A percentile compares a stretch with the other conserved stretches of the same genome.
phyloP scores from a whole-genome alignment of 2,329 filamentous ascomycete genomes.

The Penicillium sp. region DNA sequence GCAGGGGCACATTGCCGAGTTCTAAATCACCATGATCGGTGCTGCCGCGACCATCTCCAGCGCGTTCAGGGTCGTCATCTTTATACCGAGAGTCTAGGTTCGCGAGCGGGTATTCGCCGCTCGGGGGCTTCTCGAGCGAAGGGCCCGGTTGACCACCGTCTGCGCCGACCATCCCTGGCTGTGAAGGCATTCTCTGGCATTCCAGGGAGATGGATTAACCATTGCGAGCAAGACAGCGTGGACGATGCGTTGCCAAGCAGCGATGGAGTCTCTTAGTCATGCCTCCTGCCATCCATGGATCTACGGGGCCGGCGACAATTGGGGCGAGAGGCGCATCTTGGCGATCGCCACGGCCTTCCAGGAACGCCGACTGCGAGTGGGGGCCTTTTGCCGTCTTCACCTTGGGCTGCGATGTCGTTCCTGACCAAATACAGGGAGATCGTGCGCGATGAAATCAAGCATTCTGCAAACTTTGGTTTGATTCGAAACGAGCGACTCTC shows the following conservation, averaged over 20 bases:
- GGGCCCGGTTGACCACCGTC: neutral
- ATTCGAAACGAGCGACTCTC: slow-evolving; percentile 12
- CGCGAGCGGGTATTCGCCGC: slow-evolving; percentile 1
- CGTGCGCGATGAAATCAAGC: neutral
- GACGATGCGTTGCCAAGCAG: neutral
- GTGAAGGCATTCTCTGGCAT: slow-evolving; percentile 6
- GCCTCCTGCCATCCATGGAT: too few relatives aligned
- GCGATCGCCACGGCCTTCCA: too few relatives aligned
- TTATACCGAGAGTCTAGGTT: slow-evolving; percentile 10
- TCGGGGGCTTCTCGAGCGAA: slow-evolving; percentile 1
- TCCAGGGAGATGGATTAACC: neutral
- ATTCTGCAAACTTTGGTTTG: neutral
- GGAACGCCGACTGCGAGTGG: too few relatives aligned
- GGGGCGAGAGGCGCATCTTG: too few relatives aligned
- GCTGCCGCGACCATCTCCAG: slow-evolving; percentile 5
- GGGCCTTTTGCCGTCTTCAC: too few relatives aligned
- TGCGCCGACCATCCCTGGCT: slow-evolving; percentile 1
- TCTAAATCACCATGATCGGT: slow-evolving; percentile 20
- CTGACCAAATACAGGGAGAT: too few relatives aligned
- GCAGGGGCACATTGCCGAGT: slow-evolving; percentile 19
- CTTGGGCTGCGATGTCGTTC: too few relatives aligned
- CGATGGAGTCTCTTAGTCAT: slow-evolving; percentile 6
- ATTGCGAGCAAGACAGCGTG: neutral
- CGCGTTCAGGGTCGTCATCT: slow-evolving; percentile 8
- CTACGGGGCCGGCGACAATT: slow-evolving; percentile 3